Base-by-base conservation (phyloP, 495 filamentous ascomycete genomes). In the Lasiosphaeria hispida region DNA sequence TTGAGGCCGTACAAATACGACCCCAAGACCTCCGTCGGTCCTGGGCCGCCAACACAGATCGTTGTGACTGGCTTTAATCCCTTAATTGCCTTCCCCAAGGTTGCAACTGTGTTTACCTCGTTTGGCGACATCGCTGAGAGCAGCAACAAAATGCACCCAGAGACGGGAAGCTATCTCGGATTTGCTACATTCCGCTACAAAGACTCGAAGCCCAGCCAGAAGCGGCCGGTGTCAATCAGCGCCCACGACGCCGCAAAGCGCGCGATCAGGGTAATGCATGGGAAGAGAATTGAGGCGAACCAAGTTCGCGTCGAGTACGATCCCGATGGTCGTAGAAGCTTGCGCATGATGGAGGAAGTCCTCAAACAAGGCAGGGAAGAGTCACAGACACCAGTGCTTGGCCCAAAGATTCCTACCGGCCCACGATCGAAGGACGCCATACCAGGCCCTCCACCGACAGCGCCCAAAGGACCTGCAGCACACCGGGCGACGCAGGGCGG, bases 1-100 rank as follows among this genome's bases (percentile, higher is more conserved):
- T 72, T 95, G 38, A 86, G 81, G 66, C 86, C 84, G 23, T 96
- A 91, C 69, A 72, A 82, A 39, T 92, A 91, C 64, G 92, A 96
- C 67, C 73, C 84, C 2, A 78, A 82, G 59, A 88, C 89, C 2
- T 96, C 92, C 11, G 85, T 93, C 55, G 92, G 91, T 1, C 90
- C 90, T 38, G 92, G 90, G 4, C 94, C 95, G 19, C 90, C 95
- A 7, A 85, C 84, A 10, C 90, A 96, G 66, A 84, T 99, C 43
- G 86, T 96, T 10, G 89, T 96, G 15, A 91, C 84, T n/a, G 91
- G 92, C 4, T 96, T 97, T 67, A 92, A 97, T 71, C 91, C 94
- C 6, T 75, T 99, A 59, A 87, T 87, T 8, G 81, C 88, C 14
- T 85, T 92, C 60, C 81, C 85, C 49, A 89, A 90, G 53, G 82